phyloP scores from a whole-genome alignment of 768 basidiomycete genomes.

The Symmetrospora coprosmae region DNA sequence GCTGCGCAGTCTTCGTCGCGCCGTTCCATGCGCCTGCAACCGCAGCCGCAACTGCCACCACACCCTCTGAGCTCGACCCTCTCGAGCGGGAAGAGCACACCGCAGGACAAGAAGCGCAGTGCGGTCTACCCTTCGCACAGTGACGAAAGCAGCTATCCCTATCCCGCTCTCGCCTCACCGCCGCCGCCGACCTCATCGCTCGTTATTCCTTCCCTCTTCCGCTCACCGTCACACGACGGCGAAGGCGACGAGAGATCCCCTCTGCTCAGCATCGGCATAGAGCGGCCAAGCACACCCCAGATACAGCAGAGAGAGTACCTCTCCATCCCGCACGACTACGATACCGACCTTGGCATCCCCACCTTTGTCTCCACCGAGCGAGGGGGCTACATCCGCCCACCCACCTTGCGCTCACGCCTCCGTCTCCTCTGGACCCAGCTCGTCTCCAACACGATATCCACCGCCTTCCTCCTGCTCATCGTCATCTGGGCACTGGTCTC shows the following conservation, averaged over 20 bases:
- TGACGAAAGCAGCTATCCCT: too few species aligned
- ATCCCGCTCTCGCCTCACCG: too few species aligned
- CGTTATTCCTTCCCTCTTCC: too few species aligned
- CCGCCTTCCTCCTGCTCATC: slow-evolving; percentile 40
- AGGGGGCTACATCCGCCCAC: slow-evolving; percentile 24
- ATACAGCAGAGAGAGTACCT: slow-evolving; percentile 6
- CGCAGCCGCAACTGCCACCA: too few species aligned
- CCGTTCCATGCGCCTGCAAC: too few species aligned
- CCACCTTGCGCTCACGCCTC: slow-evolving; percentile 23
- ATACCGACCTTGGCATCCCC: slow-evolving; percentile 1
- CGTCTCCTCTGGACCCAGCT: slow-evolving; percentile 38
- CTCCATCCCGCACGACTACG: slow-evolving; percentile 15
- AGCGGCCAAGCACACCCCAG: slow-evolving; percentile 15
- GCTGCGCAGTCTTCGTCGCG: too few species aligned
- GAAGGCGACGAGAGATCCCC: slow-evolving; percentile 8
- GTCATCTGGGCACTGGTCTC: slow-evolving; percentile 40
- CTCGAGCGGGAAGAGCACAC: too few species aligned
- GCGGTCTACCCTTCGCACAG: too few species aligned
- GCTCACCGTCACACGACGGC: too few species aligned
- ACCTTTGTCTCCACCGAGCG: slow-evolving; percentile 26
- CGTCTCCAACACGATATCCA: slow-evolving; percentile 38
- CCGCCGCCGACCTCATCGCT: too few species aligned
- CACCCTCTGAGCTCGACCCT: too few species aligned
- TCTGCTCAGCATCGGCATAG: slow-evolving; percentile 19
- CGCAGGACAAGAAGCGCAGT: too few species aligned